phyloP scores from a whole-genome alignment of 768 basidiomycete genomes.

The Inosperma sp. region DNA sequence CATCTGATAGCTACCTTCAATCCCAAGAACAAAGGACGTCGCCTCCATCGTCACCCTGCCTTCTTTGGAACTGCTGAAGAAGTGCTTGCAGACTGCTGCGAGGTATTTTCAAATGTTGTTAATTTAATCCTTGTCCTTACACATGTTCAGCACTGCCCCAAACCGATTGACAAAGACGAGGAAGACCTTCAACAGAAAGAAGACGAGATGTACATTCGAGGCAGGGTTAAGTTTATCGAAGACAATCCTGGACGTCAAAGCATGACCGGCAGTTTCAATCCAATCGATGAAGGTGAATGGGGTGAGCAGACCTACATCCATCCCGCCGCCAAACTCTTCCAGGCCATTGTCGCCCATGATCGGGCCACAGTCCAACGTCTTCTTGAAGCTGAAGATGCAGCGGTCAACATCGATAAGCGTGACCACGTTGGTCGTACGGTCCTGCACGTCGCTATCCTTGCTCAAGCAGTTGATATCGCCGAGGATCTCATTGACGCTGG shows the following conservation, averaged over 20 bases:
- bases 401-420: constrained; percentile 45
- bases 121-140: not conserved
- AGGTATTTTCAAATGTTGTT: constrained; percentile 31
- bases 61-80: constrained; percentile 58
- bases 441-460: constrained; percentile 54
- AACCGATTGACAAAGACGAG: constrained; percentile 54
- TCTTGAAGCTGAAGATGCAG: constrained; percentile 30
- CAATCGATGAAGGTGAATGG: constrained; percentile 66
- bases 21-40: constrained; percentile 55
- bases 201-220: constrained; percentile 50
- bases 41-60: constrained; percentile 59
- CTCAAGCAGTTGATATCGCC: constrained; percentile 42
- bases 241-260: constrained; percentile 59
- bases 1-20: constrained; percentile 48
- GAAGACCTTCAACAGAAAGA: constrained; percentile 47
- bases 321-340: constrained; percentile 49
- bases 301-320: constrained; percentile 57
- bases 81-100: constrained; percentile 58
- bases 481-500: constrained; percentile 51
- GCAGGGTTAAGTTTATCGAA: constrained; percentile 51
- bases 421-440: constrained; percentile 60
- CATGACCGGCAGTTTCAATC: constrained; percentile 60
- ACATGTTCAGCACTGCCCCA: constrained; percentile 44
- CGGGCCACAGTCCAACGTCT: constrained; percentile 34
- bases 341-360: constrained; percentile 48